Evolutionary conservation across 2,329 filamentous ascomycete genomes (phyloP).

Genomic region (Aspergillus spinulosporus): DNA sequence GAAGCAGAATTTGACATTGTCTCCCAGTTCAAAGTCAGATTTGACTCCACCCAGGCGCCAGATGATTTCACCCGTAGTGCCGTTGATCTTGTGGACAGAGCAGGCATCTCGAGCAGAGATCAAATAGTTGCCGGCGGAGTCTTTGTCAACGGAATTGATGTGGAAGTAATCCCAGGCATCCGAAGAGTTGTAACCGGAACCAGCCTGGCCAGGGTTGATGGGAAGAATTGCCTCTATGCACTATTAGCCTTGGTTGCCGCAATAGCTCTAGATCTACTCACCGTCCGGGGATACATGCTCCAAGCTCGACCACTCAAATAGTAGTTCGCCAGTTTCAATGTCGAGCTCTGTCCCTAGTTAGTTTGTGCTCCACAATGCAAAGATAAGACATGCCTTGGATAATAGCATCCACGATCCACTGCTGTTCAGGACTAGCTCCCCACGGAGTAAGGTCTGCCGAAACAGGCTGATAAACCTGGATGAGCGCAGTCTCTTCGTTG

Average conservation of each 20-base stretch:
- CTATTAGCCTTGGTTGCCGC: constrained; percentile 1
- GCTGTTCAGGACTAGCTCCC: constrained; percentile 51
- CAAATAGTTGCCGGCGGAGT: not conserved
- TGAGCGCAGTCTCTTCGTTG: constrained; percentile 54
- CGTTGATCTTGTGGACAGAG: not conserved
- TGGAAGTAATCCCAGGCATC: constrained; percentile 36
- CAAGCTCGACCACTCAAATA: constrained; percentile 62
- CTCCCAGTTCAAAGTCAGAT: not conserved
- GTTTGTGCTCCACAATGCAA: not conserved
- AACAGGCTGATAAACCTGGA: constrained; percentile 56
- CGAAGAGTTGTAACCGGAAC: constrained; percentile 38
- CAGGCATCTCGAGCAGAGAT: not conserved
- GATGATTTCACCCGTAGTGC: not conserved
- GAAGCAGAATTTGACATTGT: not conserved
- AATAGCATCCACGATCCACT: constrained; percentile 58
- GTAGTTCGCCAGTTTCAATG: constrained; percentile 54
- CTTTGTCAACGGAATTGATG: not conserved
- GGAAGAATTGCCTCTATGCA: constrained; percentile 47
- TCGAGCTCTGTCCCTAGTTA: constrained; percentile 38
- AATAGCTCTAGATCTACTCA: constrained; percentile 29
- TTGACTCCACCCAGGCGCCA: not conserved
- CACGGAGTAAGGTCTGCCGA: constrained; percentile 48
- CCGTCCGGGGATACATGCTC: constrained; percentile 57
- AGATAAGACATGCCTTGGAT: constrained; percentile 52
- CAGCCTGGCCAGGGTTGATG: constrained; percentile 49